Conservation (phyloP, 2,329 filamentous ascomycete genomes). For the Trichoderma oligosporum region DNA sequence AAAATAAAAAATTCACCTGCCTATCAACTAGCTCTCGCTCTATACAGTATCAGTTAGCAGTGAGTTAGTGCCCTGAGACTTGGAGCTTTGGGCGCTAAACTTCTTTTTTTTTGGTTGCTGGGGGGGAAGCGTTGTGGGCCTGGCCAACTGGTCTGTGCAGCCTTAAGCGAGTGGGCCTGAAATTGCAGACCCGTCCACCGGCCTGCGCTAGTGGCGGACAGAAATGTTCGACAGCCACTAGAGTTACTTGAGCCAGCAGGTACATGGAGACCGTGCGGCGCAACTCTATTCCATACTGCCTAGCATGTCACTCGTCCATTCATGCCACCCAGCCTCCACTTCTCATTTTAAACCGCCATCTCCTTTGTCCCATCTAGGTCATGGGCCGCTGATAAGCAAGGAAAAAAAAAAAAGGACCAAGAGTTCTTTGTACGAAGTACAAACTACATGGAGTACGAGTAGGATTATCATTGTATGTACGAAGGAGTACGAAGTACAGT, state of each 20-base stretch:
- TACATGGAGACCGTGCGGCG: neutral
- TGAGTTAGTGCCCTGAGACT: slow-evolving; percentile 16
- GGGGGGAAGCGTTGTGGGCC: slow-evolving; percentile 8
- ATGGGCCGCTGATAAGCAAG: slow-evolving; percentile 10
- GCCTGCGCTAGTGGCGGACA: slow-evolving; percentile 21
- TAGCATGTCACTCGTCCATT: neutral
- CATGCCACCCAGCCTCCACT: slow-evolving; percentile 12
- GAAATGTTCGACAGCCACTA: slow-evolving; percentile 18
- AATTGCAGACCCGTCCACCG: slow-evolving; percentile 25
- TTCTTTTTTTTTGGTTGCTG: slow-evolving; percentile 12
- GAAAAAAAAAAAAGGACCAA: too few relatives aligned
- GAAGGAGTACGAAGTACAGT: too few relatives aligned
- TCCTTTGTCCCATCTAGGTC: slow-evolving; percentile 9
- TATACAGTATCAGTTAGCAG: too few relatives aligned
- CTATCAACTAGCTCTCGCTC: neutral
- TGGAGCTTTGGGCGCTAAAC: neutral
- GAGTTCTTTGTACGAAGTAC: too few relatives aligned
- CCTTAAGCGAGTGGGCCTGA: slow-evolving; percentile 28
- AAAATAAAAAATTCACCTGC: too few relatives aligned
- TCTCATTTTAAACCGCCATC: slow-evolving; percentile 13
- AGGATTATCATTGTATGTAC: too few relatives aligned
- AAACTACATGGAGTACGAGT: too few relatives aligned
- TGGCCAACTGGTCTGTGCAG: slow-evolving; percentile 21
- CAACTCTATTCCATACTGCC: neutral
- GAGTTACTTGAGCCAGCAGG: neutral